Evolutionary conservation across 768 basidiomycete species (phyloP).

Genomic region (Strobilomyces dryophilus): DNA sequence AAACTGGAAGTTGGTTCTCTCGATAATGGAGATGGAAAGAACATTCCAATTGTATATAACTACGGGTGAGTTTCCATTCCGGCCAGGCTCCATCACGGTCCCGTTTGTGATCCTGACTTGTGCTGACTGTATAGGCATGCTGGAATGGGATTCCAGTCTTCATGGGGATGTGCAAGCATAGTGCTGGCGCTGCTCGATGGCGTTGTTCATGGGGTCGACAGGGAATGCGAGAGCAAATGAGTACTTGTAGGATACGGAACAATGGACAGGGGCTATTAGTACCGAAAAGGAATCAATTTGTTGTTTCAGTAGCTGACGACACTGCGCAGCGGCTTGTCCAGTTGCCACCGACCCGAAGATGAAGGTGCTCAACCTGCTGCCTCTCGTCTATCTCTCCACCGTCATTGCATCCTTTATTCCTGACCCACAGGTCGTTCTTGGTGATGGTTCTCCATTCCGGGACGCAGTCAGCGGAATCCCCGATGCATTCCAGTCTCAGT

Average conservation of each 20-base stretch:
- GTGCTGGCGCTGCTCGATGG: conserved; percentile 46
- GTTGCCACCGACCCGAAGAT: conserved; percentile 27
- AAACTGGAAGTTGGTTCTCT: conserved; percentile 49
- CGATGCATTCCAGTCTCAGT: conserved; percentile 40
- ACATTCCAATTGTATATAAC: conserved; percentile 54
- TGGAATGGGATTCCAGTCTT: conserved; percentile 60
- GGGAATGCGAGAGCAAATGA: neutral
- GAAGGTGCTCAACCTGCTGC: conserved; percentile 35
- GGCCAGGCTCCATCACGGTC: neutral
- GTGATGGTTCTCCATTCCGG: conserved; percentile 22
- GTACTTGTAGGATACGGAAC: neutral
- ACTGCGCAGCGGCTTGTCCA: neutral
- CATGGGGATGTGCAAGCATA: conserved; percentile 58
- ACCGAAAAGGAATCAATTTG: neutral
- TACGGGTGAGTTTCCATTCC: conserved; percentile 47
- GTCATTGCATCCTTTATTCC: conserved; percentile 37
- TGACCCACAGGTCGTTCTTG: conserved; percentile 44
- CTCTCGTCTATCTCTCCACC: conserved; percentile 33
- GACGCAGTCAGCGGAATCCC: conserved; percentile 34
- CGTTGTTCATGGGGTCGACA: conserved; percentile 25
- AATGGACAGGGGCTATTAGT: neutral
- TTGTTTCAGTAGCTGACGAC: neutral
- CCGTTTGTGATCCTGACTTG: no score
- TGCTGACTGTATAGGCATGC: conserved; percentile 43
- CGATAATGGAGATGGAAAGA: conserved; percentile 23